Base-by-base conservation (phyloP, 495 filamentous ascomycete species). In the Lophiostoma macrostomum region DNA sequence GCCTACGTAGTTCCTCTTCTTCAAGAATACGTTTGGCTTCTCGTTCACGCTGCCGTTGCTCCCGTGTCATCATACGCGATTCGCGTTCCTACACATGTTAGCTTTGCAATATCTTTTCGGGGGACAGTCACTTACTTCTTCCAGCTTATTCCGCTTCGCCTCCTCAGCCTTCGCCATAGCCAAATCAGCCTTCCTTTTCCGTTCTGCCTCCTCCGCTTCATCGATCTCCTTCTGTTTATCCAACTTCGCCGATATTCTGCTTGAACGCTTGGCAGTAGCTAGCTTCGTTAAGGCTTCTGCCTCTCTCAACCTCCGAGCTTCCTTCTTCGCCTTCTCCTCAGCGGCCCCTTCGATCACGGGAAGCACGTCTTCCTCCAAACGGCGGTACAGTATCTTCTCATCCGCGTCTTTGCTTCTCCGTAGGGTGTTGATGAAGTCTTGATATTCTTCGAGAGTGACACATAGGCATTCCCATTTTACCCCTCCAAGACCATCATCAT, bases 391-490 rank as follows among this genome's bases (percentile, higher is more conserved):
- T 1, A 78, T 74, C 58, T 90, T 90, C 69, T 96, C 93, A 60
- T 97, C 87, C 18, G 77, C 67, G 66, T 96, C 85, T 50, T 83
- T 85, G 39, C 80, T 85, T 56, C 83, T 86, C 32, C 78, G 79
- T 42, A 96, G 78, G 1, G 77, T 76, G 2, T 77, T 75, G 32
- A 96, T 56, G 63, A 96, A 91, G 0, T 73, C 65, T 39, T 82
- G 80, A 56, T 91, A 89, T 48, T 98, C 86, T 8, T 80, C 69
- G 11, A 91, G 71, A 5, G 83, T 87, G 37, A 94, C 78, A 23
- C 90, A 91, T 20, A 98, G 54, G 65, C 91, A 96, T 63, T 95
- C 89, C 93, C 93, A 97, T 65, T 82, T 90, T 70, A 83, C 83
- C 19, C 79, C 79, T 16, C 82, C 83, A 35, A 90, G 73, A 5